Conservation (phyloP, 176 grass and related monocot genomes). For the Aegilops bicornis region DNA sequence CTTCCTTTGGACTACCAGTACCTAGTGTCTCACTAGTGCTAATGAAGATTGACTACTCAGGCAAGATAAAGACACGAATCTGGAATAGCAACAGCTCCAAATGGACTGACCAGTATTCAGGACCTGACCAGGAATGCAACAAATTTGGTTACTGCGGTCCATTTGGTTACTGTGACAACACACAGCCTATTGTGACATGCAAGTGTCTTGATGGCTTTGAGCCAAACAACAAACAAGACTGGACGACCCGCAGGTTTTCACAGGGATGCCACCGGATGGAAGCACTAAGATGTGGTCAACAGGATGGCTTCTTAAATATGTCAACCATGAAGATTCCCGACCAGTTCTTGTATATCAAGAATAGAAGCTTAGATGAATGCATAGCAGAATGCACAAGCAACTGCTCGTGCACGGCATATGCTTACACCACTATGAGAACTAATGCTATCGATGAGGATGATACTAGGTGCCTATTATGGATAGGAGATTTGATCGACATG, state of each 20-base stretch:
- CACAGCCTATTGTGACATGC: slow-evolving; percentile 22
- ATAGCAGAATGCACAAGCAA: slow-evolving; percentile 36
- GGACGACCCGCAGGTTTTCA: neutral
- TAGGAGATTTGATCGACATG: too few relatives aligned
- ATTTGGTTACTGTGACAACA: slow-evolving; percentile 43
- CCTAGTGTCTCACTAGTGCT: neutral
- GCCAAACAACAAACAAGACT: slow-evolving; percentile 20
- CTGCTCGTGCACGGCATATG: slow-evolving; percentile 52
- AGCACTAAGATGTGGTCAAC: slow-evolving; percentile 13
- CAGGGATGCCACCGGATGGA: slow-evolving; percentile 39
- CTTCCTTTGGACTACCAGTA: neutral
- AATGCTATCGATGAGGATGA: too few relatives aligned
- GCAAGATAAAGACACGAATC: neutral
- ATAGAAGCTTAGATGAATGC: slow-evolving; percentile 26
- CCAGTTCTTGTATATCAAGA: slow-evolving; percentile 9
- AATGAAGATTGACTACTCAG: slow-evolving; percentile 27
- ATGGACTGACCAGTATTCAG: neutral
- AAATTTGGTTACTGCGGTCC: slow-evolving; percentile 34
- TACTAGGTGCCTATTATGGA: too few relatives aligned
- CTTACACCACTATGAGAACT: neutral
- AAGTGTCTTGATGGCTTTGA: slow-evolving; percentile 44
- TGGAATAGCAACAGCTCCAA: slow-evolving; percentile 4
- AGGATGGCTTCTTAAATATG: slow-evolving; percentile 21
- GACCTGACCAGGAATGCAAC: slow-evolving; percentile 39
- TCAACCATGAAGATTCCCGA: slow-evolving; percentile 36